Conservation (phyloP, 2,329 filamentous ascomycete species). For the Clarireedia monteithiana region DNA sequence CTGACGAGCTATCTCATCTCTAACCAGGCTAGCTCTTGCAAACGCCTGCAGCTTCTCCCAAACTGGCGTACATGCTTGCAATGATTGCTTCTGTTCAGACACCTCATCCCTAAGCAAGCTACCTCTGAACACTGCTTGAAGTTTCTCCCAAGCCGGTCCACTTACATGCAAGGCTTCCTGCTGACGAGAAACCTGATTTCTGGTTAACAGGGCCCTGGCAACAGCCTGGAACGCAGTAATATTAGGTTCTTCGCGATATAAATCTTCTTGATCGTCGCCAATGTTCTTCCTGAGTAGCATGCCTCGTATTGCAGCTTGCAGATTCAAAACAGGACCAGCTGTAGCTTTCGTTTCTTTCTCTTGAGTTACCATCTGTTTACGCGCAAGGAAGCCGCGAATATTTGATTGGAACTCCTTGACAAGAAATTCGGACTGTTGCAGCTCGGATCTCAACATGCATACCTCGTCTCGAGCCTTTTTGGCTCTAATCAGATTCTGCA, state of each 20-base stretch:
- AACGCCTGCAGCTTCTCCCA: constrained; percentile 41
- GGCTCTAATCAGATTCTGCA: constrained; percentile 76
- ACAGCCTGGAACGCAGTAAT: constrained; percentile 54
- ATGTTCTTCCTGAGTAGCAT: constrained; percentile 47
- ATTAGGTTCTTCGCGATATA: constrained; percentile 43
- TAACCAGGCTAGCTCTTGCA: constrained; percentile 53
- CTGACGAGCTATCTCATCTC: constrained; percentile 26
- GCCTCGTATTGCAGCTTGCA: constrained; percentile 29
- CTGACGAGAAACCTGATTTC: constrained; percentile 45
- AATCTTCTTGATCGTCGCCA: constrained; percentile 42
- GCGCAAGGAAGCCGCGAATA: constrained; percentile 59
- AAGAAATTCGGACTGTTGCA: constrained; percentile 54
- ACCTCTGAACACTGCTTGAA: constrained; percentile 37
- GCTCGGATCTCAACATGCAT: constrained; percentile 47
- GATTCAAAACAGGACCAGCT: constrained; percentile 43
- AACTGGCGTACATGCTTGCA: constrained; percentile 43
- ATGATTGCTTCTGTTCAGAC: constrained; percentile 38
- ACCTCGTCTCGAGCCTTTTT: constrained; percentile 55
- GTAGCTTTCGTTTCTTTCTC: constrained; percentile 46
- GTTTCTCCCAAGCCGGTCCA: constrained; percentile 41
- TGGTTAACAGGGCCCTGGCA: constrained; percentile 53
- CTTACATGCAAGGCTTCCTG: constrained; percentile 44
- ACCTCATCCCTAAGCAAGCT: constrained; percentile 39
- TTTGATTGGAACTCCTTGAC: constrained; percentile 58
- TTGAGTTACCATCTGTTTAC: constrained; percentile 48